Percentiles rank a stretch among this genome's conserved stretches.
Conservation (phyloP, 371 early-diverging fungal genomes). For the Gilbertella persicaria region DNA sequence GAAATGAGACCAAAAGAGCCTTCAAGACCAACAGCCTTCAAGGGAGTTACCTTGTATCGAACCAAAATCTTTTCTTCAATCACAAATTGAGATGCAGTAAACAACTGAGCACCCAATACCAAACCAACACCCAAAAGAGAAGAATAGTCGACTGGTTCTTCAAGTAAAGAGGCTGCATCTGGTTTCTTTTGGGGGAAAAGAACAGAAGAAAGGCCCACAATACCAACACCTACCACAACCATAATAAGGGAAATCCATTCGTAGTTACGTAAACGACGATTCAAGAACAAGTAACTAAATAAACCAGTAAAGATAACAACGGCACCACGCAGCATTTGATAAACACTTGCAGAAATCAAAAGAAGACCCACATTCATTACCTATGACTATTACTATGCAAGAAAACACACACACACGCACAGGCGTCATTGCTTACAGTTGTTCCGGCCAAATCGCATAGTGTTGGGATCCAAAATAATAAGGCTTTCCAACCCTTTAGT, state of each 20-base stretch:
- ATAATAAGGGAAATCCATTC: conserved; percentile 82
- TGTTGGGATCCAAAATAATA: conserved; percentile 89
- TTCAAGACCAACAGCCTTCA: conserved; percentile 92
- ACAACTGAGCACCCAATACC: conserved; percentile 88
- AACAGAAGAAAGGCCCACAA: conserved; percentile 83
- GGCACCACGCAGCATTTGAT: conserved; percentile 96
- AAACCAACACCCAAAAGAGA: conserved; percentile 75
- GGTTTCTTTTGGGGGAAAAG: conserved; percentile 48
- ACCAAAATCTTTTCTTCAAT: conserved; percentile 91
- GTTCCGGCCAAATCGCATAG: conserved; percentile 92
- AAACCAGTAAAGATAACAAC: conserved; percentile 93
- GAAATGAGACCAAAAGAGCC: conserved; percentile 88
- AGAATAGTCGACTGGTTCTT: conserved; percentile 24
- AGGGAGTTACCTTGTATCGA: conserved; percentile 76
- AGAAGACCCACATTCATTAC: conserved; percentile 95
- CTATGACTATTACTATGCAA: conserved; percentile 17
- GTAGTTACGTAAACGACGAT: conserved; percentile 71
- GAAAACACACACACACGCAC: too few relatives aligned
- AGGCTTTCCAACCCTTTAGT: conserved; percentile 58
- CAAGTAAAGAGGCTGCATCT: background rate
- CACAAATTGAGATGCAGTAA: conserved; percentile 93
- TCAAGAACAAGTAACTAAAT: conserved; percentile 83
- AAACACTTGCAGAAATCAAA: conserved; percentile 89
- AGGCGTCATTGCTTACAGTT: conserved; percentile 64
- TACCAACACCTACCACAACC: conserved; percentile 81